Evolutionary conservation across 163 green algal genomes (phyloP).

Genomic region (Scenedesmus sp.): DNA sequence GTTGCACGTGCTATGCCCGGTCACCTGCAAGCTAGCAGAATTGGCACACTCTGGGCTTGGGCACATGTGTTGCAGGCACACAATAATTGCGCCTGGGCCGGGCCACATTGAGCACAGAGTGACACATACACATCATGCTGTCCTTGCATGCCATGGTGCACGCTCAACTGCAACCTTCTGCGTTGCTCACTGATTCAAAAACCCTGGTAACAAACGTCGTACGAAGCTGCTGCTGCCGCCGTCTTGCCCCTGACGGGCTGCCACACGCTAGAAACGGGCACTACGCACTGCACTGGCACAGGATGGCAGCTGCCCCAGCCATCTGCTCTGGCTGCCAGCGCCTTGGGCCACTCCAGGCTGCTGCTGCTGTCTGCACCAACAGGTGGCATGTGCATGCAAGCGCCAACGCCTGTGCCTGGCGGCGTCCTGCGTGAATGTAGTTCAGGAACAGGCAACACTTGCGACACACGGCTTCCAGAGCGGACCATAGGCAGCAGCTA

Average conservation of each 20-base stretch:
- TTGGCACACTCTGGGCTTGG: no score
- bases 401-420: slow-evolving; percentile 1
- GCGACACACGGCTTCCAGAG: no score
- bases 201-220: slow-evolving; percentile 33
- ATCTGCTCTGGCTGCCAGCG: not conserved
- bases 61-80: no score
- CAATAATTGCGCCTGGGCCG: no score
- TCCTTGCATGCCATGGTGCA: not conserved
- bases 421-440: slow-evolving; percentile 15
- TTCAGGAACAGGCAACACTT: not conserved
- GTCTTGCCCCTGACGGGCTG: not conserved
- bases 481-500: not conserved
- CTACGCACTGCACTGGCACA: not conserved
- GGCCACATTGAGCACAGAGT: no score
- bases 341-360: not conserved
- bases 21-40: no score
- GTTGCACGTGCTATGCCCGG: no score
- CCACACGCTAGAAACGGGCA: slow-evolving; percentile 12
- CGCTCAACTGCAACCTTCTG: not conserved
- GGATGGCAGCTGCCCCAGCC: slow-evolving; percentile 1
- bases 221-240: not conserved
- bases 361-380: not conserved
- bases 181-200: not conserved
- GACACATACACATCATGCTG: no score
- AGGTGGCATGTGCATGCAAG: slow-evolving; percentile 41